Evolutionary conservation across 306 rosid genomes (phyloP).

Genomic region (Lotus japonicus): DNA sequence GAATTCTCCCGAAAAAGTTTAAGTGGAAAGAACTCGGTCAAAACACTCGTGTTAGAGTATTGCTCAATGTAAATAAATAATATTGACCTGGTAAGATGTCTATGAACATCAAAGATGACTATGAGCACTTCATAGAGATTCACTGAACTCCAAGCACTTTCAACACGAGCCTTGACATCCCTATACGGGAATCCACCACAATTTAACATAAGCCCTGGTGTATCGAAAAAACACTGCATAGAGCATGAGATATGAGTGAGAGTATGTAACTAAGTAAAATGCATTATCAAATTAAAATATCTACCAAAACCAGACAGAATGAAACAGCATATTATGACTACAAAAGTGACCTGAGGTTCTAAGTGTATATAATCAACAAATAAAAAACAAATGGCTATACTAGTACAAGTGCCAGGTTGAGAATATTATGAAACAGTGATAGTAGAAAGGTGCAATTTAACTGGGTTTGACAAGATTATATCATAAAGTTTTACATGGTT

Average conservation of each 20-base stretch:
- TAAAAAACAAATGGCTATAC: background rate
- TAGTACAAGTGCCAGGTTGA: background rate
- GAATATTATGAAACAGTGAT: background rate
- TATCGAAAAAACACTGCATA: conserved; percentile 91
- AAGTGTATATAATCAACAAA: background rate
- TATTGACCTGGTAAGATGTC: conserved; percentile 77
- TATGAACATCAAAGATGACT: conserved; percentile 84
- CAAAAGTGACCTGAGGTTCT: background rate
- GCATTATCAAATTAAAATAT: background rate
- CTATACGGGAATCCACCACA: conserved; percentile 57
- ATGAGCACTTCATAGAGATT: conserved; percentile 75
- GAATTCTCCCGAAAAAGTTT: background rate
- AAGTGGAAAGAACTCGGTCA: background rate
- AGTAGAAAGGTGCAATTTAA: background rate
- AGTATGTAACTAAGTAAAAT: conserved; percentile 5
- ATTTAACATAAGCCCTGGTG: conserved; percentile 78
- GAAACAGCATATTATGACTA: background rate
- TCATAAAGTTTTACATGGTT: too few species aligned
- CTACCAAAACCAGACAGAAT: background rate
- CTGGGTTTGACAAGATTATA: too few species aligned
- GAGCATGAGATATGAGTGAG: background rate
- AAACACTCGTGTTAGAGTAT: background rate
- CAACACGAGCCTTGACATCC: conserved; percentile 85
- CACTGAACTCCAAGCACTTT: conserved; percentile 95
- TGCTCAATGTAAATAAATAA: conserved; percentile 8